Evolutionary conservation across 306 rosid species (phyloP), one percentile per base, ranked within the genome.

Genomic region (Mimosa bimucronata): DNA sequence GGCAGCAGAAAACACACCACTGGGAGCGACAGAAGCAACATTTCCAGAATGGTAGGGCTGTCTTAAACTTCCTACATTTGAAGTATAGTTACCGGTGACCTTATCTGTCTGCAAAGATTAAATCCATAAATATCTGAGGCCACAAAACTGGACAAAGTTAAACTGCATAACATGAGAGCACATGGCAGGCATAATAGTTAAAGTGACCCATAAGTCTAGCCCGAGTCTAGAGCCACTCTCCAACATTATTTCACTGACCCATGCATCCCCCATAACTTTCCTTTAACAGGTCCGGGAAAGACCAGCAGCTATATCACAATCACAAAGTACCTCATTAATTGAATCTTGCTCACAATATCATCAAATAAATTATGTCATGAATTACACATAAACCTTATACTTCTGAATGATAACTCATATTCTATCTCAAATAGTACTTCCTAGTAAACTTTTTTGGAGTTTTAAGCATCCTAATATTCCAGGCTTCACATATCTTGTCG

Each of bases 21-120:
- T 83, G 48, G 97, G 90, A 80, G 73, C 80, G 80, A 88, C 73
- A n/a, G 86, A 75, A 61, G 88, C 86, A 83, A 80, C 77, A 21
- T 83, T 71, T 31, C 83, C 82, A 76, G 89, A 52, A 67, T 79
- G 71, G 81, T 69, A 75, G n/a, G 78, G 78, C 76, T 80, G 83
- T 62, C 68, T 28, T 79, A 80, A 80, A 67, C 55, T 77, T 72
- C 76, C 85, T 15, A 66, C 34, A 55, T 37, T 79, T 37, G 88
- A 71, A 80, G 84, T 55, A 48, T 66, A 77, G 44, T 19, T 81
- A 28, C 71, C 80, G 50, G 73, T 42, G 53, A 29, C 34, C 75
- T 76, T 83, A 23, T 48, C 67, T 60, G 90, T 86, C 98, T 94
- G 97, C 86, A 88, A 82, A 71, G 80, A 75, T 60, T 78, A 61